These are phyloP conservation scores for Westerdykella sp. DNA, from an alignment of 2,329 filamentous ascomycete species.

Conservation along the genomic window DNA sequence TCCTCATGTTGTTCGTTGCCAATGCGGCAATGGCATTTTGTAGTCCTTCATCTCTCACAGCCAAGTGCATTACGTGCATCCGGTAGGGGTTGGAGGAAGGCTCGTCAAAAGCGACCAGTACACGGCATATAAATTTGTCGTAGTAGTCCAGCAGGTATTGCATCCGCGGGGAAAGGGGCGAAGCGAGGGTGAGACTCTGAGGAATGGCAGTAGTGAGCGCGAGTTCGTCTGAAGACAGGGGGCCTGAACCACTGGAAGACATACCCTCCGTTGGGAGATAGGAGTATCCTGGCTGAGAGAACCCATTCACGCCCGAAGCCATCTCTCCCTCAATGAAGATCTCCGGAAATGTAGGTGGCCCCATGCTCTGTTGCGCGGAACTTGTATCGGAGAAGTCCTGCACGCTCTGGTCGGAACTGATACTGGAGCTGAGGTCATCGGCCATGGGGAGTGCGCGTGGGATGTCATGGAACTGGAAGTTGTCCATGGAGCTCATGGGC, in stretches of 20 bases:
- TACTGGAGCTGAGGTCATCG: conserved; percentile 42
- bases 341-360: conserved; percentile 33
- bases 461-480: conserved; percentile 29
- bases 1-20: conserved; percentile 81
- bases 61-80: conserved; percentile 72
- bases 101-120: conserved; percentile 85
- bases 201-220: conserved; percentile 38
- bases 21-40: conserved; percentile 89
- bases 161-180: conserved; percentile 65
- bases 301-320: conserved; percentile 33
- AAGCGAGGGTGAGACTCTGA: conserved; percentile 47
- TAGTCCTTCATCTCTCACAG: conserved; percentile 71
- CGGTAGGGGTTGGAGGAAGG: conserved; percentile 74
- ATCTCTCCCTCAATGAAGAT: conserved; percentile 34
- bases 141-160: conserved; percentile 91
- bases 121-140: conserved; percentile 83
- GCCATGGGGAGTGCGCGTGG: conserved; percentile 33
- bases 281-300: conserved; percentile 34
- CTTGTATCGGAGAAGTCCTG: conserved; percentile 40
- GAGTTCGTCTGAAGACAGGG: conserved; percentile 33
- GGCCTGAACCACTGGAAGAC: conserved; percentile 37
- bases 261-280: conserved; percentile 39
- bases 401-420: conserved; percentile 42
- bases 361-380: conserved; percentile 30
- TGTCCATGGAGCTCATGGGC: conserved; percentile 36